Evolutionary conservation across 2,329 filamentous ascomycete species (phyloP), one percentile per base, ranked within the genome.

Genomic region (Ascomycota sp.): DNA sequence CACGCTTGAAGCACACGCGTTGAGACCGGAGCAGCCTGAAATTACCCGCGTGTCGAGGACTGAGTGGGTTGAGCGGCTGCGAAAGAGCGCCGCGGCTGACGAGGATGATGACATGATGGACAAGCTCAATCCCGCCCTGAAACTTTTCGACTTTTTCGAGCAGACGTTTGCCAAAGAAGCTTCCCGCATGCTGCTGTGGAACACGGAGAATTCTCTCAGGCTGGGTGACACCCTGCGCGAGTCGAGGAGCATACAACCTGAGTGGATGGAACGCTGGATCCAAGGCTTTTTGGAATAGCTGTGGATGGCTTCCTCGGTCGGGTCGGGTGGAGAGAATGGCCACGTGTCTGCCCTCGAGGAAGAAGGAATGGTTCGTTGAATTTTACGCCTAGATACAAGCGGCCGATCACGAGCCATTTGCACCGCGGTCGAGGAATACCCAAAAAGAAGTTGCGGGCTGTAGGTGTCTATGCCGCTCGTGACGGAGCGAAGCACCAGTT

Each of bases 251-350:
- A 30, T 38, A 13, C 36, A 31, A 9, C 25, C 34, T 12, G 31
- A 38, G 16, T 38, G 36, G 36, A 38, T 38, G 34, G 33, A 9
- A 9, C 34, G 36, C 9, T 38, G 36, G 36, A 28, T 35, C 7
- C 9, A 24, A 16, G 30, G 32, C 25, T 31, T 34, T 24, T 25
- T 38, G 25, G 16, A 21, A 21, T 21, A 21, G 16, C 16, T 5
- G 5, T 21, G 5, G 16, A 21, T 21, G 16, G 16, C 16, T 5
- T 21, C 16, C 16, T 21, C 16, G 16, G 16, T 21, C 16, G 16
- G 16, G 16, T 21, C 16, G 5, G 16, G 16, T 21, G 16, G 16
- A 21, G 16, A 21, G 16, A 21, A 21, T 21, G 16, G 16, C 16
- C 3, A 21, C 16, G 16, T 21, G 16, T 21, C 16, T 21, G 5